Evolutionary conservation across 1,284 basidiomycete species (phyloP).

Genomic region (Jaminaea rosea): DNA sequence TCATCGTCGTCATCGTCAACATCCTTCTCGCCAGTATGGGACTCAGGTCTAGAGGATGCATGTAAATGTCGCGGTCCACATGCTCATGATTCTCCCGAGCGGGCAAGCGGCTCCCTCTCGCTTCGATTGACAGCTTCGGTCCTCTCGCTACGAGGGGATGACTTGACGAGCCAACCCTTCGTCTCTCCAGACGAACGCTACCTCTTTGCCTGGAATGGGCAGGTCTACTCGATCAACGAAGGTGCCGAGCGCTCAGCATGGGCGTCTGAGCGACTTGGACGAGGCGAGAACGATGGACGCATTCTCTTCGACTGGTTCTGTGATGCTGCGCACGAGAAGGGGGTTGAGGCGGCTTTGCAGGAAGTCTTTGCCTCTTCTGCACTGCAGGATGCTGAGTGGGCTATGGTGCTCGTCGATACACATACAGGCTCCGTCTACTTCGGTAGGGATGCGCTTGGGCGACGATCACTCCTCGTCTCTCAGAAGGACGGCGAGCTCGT

Average conservation of each 20-base stretch:
- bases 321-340: too few relatives aligned
- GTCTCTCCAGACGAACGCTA: constrained; percentile 8
- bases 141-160: constrained; percentile 31
- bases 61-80: too few relatives aligned
- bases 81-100: too few relatives aligned
- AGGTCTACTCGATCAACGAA: constrained; percentile 19
- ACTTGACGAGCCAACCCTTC: constrained; percentile 26
- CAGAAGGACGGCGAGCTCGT: constrained; percentile 53
- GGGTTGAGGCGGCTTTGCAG: not conserved
- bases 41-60: too few relatives aligned
- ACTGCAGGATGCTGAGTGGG: constrained; percentile 32
- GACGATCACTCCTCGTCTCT: constrained; percentile 74
- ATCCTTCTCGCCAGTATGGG: too few relatives aligned
- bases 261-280: constrained; percentile 8
- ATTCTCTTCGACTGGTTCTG: constrained; percentile 17
- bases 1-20: too few relatives aligned
- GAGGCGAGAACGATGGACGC: constrained; percentile 23
- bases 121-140: constrained; percentile 9
- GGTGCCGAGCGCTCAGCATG: not conserved
- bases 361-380: not conserved
- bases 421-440: constrained; percentile 57
- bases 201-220: constrained; percentile 38
- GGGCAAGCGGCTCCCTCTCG: too few relatives aligned
- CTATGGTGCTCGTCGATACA: constrained; percentile 34
- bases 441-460: constrained; percentile 78